Conservation (phyloP, 2,329 filamentous ascomycete species). For the Colletotrichum sp. region DNA sequence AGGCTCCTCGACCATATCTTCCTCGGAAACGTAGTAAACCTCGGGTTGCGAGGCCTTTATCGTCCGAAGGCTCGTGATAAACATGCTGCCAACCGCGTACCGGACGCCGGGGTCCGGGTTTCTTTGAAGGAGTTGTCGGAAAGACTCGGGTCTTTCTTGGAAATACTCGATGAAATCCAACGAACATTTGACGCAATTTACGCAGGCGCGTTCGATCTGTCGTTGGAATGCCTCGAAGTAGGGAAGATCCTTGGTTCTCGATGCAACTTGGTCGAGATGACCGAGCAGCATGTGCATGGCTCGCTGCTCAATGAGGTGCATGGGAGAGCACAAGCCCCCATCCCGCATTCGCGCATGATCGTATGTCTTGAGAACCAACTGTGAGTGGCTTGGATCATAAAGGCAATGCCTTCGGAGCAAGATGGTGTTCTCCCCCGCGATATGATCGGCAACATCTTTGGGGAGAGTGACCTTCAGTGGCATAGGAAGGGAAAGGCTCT, state of each 20-base stretch:
- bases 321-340: conserved; percentile 48
- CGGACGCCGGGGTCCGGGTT: conserved; percentile 64
- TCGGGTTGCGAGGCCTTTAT: conserved; percentile 55
- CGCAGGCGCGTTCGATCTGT: conserved; percentile 53
- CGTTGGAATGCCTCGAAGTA: conserved; percentile 63
- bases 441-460: conserved; percentile 57
- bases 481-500: conserved; percentile 34
- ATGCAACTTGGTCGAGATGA: conserved; percentile 78
- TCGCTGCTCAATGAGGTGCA: conserved; percentile 40
- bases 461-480: conserved; percentile 54
- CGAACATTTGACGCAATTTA: conserved; percentile 59
- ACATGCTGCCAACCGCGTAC: conserved; percentile 51
- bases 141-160: conserved; percentile 53
- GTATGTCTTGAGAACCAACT: conserved; percentile 70
- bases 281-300: conserved; percentile 62
- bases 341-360: conserved; percentile 57
- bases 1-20: conserved; percentile 27
- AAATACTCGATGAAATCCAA: conserved; percentile 68
- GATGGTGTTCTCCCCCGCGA: conserved; percentile 74
- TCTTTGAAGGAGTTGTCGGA: conserved; percentile 70
- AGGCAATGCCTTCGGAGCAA: conserved; percentile 80
- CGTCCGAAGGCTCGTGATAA: conserved; percentile 57
- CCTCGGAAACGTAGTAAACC: conserved; percentile 45
- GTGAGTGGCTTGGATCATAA: conserved; percentile 73
- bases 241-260: conserved; percentile 71